Evolutionary conservation across 1,139 yeast species (phyloP).

Genomic region (Yamadazyma sp.): DNA sequence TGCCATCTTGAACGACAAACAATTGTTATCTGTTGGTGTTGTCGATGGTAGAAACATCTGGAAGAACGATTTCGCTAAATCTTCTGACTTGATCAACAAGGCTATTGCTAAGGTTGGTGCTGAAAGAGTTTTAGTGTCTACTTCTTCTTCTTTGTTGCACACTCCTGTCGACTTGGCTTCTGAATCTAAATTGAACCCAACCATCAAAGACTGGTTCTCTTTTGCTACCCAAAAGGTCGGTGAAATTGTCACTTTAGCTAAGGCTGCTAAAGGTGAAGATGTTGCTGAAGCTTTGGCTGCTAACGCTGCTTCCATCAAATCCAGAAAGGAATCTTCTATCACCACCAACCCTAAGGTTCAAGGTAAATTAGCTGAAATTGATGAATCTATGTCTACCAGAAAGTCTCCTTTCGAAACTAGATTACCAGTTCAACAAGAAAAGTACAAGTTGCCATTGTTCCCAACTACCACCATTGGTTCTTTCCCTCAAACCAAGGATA

Average conservation of each 20-base stretch:
- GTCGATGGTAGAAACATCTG: conserved; percentile 99
- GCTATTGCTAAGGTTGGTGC: conserved; percentile 84
- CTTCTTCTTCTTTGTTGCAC: conserved; percentile 96
- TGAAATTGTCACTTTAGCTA: conserved; percentile 90
- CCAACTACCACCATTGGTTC: conserved; percentile 99
- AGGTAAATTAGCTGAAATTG: conserved; percentile 79
- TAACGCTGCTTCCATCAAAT: conserved; percentile 81
- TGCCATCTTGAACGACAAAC: conserved; percentile 58
- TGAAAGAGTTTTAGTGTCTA: conserved; percentile 86
- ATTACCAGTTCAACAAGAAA: conserved; percentile 80
- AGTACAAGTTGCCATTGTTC: conserved; percentile 94
- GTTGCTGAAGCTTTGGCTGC: conserved; percentile 70
- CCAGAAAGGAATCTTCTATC: conserved; percentile 83
- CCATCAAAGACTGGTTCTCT: conserved; percentile 96
- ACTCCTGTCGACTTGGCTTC: conserved; percentile 94
- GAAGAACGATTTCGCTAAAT: conserved; percentile 92
- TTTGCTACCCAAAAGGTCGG: conserved; percentile 94
- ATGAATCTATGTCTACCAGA: conserved; percentile 81
- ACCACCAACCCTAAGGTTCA: conserved; percentile 92
- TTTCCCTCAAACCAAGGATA: conserved; percentile 99
- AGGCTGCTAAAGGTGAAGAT: conserved; percentile 80
- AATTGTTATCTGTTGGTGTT: conserved; percentile 91
- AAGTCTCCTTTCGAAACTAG: conserved; percentile 82
- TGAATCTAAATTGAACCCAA: conserved; percentile 87
- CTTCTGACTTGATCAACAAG: conserved; percentile 75